A percentile compares a stretch with the other conserved stretches of the same genome.
Conservation (phyloP, 495 filamentous ascomycete genomes). For the Tuber magnatum region DNA sequence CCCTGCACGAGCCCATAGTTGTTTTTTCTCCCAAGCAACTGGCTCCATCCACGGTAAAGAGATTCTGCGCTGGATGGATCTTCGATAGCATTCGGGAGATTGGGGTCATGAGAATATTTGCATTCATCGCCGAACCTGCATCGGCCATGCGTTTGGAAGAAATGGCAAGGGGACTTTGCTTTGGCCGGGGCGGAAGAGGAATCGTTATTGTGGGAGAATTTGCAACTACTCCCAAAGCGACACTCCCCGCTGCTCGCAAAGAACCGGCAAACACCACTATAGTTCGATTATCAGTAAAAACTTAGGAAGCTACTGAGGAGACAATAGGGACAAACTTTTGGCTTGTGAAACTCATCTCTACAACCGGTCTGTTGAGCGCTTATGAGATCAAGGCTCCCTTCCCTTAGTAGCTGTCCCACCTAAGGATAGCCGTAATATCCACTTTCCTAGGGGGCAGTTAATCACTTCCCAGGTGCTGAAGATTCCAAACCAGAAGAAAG, state of each 20-base stretch:
- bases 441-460: neutral
- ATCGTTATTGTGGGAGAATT: conserved; percentile 9
- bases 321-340: neutral
- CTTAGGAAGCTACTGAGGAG: neutral
- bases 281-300: neutral
- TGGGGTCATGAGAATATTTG: conserved; percentile 26
- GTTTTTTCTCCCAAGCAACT: conserved; percentile 9
- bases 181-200: neutral
- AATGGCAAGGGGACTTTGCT: conserved; percentile 16
- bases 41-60: conserved; percentile 22
- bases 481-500: neutral
- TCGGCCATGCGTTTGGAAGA: conserved; percentile 17
- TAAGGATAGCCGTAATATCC: neutral
- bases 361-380: neutral
- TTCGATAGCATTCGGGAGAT: neutral
- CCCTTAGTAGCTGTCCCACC: neutral
- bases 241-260: conserved; percentile 16
- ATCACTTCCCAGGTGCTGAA: neutral
- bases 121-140: conserved; percentile 22
- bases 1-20: neutral
- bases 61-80: conserved; percentile 13
- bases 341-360: conserved; percentile 6
- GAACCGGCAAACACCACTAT: conserved; percentile 5
- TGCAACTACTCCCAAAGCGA: conserved; percentile 4
- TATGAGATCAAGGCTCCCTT: neutral